Base-by-base conservation (phyloP, 768 basidiomycete genomes). In the Boletus coccyginus region DNA sequence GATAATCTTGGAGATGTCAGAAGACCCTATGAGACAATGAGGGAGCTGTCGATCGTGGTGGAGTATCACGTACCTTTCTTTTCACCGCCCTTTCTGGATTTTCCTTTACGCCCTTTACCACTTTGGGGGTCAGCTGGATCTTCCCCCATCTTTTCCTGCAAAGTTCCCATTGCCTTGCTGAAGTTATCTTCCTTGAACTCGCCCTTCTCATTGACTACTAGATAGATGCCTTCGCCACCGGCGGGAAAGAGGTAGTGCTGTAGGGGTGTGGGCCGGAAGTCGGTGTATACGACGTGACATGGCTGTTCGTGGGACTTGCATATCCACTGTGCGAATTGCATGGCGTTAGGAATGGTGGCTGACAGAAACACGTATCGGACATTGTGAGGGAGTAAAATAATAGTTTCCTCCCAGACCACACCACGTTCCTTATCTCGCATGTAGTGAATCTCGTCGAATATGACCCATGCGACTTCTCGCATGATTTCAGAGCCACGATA, bases 391-490 rank as follows among this genome's bases (percentile, higher is more conserved):
- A 99, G 85, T 3, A 99, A 84, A 63, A 98, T 98, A 68, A 98
- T 97, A 1, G 94, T 95, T 72, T 97, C 95, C 74, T 99, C 96
- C 97, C 97, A 98, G 29, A 99, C 97, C 19, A 99, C 97, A 62
- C 97, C 97, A 62, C 97, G 91, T 70, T 99, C 97, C 66, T 94
- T 94, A 78, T 98, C 97, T 58, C 97, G 88, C 97, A 98, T 99
- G 75, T 98, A 99, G 70, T 99, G 97, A 58, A 99, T 97, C 75
- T 99, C 97, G 69, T 99, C 97, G 71, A 98, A 99, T 61, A 99
- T 85, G 54, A 98, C 96, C 97, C 97, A 99, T 1, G 95, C 94
- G n/a, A 99, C 96, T 77, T 99, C 97, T 54, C 97, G 91, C 90
- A 98, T 95, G 62, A 99, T 89, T 76, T 99, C 97, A 5, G 94